A percentile compares a stretch with the other conserved stretches of the same genome.
Evolutionary conservation across 495 filamentous ascomycete genomes (phyloP).

Genomic region (Cryomyces minteri): DNA sequence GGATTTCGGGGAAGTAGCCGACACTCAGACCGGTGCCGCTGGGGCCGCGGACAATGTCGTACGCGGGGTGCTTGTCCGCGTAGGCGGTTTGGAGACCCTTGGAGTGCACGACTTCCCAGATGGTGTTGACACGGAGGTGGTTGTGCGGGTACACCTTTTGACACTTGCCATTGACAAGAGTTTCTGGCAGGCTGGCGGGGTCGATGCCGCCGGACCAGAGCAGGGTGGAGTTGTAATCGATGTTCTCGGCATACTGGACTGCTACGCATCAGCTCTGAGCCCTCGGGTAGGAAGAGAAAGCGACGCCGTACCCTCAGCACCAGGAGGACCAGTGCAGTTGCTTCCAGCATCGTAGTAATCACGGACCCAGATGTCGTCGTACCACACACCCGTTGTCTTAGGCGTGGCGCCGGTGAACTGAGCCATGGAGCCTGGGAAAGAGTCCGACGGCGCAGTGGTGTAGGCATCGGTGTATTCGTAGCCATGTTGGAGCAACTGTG

Average conservation of each 20-base stretch:
- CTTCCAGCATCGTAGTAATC: constrained; percentile 13
- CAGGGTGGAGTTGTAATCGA: constrained; percentile 13
- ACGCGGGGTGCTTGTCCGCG: constrained; percentile 23
- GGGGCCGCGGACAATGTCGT: constrained; percentile 20
- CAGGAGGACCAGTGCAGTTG: constrained; percentile 15
- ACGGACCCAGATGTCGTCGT: constrained; percentile 19
- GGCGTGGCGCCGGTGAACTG: constrained; percentile 18
- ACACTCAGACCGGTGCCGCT: constrained; percentile 17
- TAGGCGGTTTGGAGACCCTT: constrained; percentile 19
- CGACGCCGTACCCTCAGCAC: constrained; percentile 12
- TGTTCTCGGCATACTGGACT: constrained; percentile 15
- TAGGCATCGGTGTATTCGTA: constrained; percentile 17
- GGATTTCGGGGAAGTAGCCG: constrained; percentile 23
- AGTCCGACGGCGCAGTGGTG: constrained; percentile 17
- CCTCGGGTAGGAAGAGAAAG: background rate
- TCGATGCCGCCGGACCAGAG: constrained; percentile 20
- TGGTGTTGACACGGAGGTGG: constrained; percentile 21
- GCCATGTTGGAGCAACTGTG: constrained; percentile 12
- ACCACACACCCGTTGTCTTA: constrained; percentile 20
- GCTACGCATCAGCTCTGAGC: background rate
- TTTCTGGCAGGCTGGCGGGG: constrained; percentile 16
- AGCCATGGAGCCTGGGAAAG: constrained; percentile 16
- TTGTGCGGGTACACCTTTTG: constrained; percentile 16
- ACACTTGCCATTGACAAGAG: constrained; percentile 13
- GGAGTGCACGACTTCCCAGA: constrained; percentile 17